Conservation (phyloP, 2,329 filamentous ascomycete species). For the Claviceps sp. region DNA sequence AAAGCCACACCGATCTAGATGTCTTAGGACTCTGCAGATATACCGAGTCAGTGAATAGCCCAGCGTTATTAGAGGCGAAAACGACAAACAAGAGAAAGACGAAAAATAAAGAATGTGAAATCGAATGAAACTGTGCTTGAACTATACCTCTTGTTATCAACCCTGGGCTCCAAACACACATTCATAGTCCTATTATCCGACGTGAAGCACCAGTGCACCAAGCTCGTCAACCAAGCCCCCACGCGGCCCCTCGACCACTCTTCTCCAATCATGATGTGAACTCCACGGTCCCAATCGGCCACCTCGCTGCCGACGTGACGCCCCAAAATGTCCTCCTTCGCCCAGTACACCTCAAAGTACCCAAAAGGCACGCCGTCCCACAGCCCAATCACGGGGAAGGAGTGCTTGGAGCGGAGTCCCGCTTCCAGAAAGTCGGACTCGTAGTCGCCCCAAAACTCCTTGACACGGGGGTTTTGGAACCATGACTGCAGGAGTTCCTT, state of each 20-base stretch:
- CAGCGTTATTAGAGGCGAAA: background rate
- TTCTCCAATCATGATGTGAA: constrained; percentile 84
- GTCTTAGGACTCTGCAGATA: constrained; percentile 24
- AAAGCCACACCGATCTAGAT: constrained; percentile 65
- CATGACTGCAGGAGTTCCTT: constrained; percentile 59
- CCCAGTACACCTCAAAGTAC: constrained; percentile 98
- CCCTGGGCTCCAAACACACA: constrained; percentile 74
- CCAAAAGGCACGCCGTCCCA: constrained; percentile 95
- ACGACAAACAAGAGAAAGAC: background rate
- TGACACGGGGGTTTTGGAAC: constrained; percentile 78
- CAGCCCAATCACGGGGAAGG: constrained; percentile 80
- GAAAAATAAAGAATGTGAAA: background rate
- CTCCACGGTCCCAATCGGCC: constrained; percentile 72
- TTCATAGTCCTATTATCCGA: constrained; percentile 70
- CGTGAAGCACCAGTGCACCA: constrained; percentile 77
- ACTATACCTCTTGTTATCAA: constrained; percentile 77
- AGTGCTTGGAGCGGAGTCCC: constrained; percentile 55
- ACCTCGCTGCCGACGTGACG: constrained; percentile 51
- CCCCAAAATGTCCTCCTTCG: constrained; percentile 77
- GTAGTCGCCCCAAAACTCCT: constrained; percentile 69
- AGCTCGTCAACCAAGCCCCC: constrained; percentile 64
- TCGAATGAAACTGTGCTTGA: too few species aligned
- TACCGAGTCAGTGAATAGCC: background rate
- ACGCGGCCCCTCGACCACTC: constrained; percentile 82
- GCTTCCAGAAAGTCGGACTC: constrained; percentile 51